These are phyloP conservation scores for Phytopythium ostracodes DNA, from an alignment of 352 stramenopile genomes.

Conservation along the genomic window DNA sequence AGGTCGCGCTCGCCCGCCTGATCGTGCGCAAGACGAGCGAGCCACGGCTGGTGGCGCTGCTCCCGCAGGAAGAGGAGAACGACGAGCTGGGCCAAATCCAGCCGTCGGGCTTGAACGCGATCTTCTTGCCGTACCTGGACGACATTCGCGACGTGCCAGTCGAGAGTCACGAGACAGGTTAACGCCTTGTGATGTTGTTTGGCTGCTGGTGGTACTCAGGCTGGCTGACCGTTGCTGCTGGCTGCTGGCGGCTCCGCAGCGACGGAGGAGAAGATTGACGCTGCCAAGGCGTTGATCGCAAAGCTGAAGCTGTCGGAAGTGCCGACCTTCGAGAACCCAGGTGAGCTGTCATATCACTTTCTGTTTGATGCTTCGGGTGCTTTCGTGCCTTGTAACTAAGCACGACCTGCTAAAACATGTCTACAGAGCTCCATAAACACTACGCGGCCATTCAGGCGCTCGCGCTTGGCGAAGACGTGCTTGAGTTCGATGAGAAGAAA, in stretches of 20 bases:
- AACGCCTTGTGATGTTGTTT: no score
- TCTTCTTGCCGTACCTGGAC: conserved; percentile 80
- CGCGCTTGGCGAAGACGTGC: conserved; percentile 60
- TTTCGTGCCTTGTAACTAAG: not conserved
- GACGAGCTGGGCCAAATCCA: conserved; percentile 81
- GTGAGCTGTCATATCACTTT: no score
- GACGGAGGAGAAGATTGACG: conserved; percentile 48
- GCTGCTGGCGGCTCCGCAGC: conserved; percentile 14
- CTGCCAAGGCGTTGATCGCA: conserved; percentile 60
- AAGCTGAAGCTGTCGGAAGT: conserved; percentile 67
- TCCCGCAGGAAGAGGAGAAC: conserved; percentile 70
- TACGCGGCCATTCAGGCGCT: conserved; percentile 78
- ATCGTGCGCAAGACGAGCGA: conserved; percentile 74
- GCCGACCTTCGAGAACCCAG: conserved; percentile 82
- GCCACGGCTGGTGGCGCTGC: conserved; percentile 65
- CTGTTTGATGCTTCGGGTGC: no score
- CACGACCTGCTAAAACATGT: not conserved
- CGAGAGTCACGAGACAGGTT: conserved; percentile 35
- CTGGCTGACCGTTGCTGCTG: not conserved
- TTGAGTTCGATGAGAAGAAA: conserved; percentile 75
- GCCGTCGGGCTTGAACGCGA: conserved; percentile 66
- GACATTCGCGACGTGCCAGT: conserved; percentile 71
- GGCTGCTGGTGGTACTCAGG: no score
- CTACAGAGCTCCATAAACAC: conserved; percentile 79
- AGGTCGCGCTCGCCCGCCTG: conserved; percentile 62